phyloP scores from a whole-genome alignment of 2,329 filamentous ascomycete genomes.

The Aspergillus piperis region DNA sequence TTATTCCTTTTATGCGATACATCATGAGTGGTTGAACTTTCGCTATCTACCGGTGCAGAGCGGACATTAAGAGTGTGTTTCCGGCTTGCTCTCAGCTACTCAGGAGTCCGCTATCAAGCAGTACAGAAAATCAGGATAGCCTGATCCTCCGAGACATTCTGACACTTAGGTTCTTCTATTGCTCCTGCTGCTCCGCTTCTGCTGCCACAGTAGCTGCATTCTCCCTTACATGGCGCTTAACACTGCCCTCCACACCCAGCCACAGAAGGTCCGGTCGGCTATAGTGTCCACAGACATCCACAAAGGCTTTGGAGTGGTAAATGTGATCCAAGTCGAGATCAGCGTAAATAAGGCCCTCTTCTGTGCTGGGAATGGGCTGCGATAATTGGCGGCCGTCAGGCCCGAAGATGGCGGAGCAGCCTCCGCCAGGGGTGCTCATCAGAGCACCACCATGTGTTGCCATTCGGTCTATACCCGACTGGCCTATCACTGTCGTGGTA shows the following conservation, averaged over 20 bases:
- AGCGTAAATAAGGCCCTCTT: conserved; percentile 52
- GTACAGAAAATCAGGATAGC: too few species aligned
- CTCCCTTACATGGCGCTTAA: neutral
- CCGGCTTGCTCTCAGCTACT: too few species aligned
- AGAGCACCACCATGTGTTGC: conserved; percentile 42
- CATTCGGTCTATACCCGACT: conserved; percentile 48
- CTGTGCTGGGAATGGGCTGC: conserved; percentile 34
- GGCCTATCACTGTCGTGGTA: conserved; percentile 50
- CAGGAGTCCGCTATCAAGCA: too few species aligned
- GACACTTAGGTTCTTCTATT: too few species aligned
- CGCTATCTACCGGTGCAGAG: too few species aligned
- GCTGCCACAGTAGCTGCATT: neutral
- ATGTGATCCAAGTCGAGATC: conserved; percentile 51
- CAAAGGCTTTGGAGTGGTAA: conserved; percentile 29
- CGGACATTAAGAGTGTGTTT: too few species aligned
- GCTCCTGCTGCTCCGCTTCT: neutral
- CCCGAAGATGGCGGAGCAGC: conserved; percentile 51
- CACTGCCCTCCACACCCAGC: neutral
- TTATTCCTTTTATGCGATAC: too few species aligned
- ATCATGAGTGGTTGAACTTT: too few species aligned
- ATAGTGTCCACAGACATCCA: conserved; percentile 10
- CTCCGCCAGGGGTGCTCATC: conserved; percentile 46
- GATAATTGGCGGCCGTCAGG: conserved; percentile 54
- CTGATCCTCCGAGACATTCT: too few species aligned
- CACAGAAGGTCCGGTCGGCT: conserved; percentile 13